Base-by-base conservation (phyloP, 805 yeast species). In the Candida oleophila region DNA sequence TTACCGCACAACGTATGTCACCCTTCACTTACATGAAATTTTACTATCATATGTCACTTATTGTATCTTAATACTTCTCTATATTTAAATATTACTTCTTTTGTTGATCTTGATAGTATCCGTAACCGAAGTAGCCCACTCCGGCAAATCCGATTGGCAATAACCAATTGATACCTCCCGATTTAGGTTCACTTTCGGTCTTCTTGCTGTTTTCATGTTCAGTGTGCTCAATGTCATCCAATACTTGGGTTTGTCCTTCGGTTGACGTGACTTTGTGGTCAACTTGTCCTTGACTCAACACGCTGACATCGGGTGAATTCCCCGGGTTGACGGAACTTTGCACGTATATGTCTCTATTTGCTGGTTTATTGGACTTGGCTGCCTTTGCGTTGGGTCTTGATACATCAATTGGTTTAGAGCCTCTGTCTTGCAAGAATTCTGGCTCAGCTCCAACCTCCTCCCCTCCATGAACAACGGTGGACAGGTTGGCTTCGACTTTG, bases 401-500 rank as follows among this genome's bases (percentile, higher is more conserved):
- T 14, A 57, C 61, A 45, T 69, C 73, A 38, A 68, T 66, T 3
- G 76, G 75, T 8, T 50, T 54, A 40, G 66, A 59, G 2, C 68
- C 73, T 15, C 64, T 60, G 57, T 69, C 74, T 39, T 69, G 69
- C 37, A 71, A 59, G 44, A 58, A 62, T 49, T 68, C 76, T 3
- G 73, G 73, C 47, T 68, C 74, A 8, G 55, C 62, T 22, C 51
- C 50, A 18, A 73, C 76, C 1, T 58, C 38, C 50, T 70, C 76
- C 14, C 77, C 77, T 2, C 75, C 76, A 46, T 69, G 75, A 22
- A 70, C 61, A 9, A 73, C 77, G 21, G 53, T 43, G 28, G 77
- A 74, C 34, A 57, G 56, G 46, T 69, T 71, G 40, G 74, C 76
- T 55, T 72, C 77, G n/a, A 71, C 76, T 53, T 72, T 72, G 35